These are phyloP conservation scores for Erythrobasidium yunnanense DNA, from an alignment of 768 basidiomycete genomes.

Conservation along the genomic window DNA sequence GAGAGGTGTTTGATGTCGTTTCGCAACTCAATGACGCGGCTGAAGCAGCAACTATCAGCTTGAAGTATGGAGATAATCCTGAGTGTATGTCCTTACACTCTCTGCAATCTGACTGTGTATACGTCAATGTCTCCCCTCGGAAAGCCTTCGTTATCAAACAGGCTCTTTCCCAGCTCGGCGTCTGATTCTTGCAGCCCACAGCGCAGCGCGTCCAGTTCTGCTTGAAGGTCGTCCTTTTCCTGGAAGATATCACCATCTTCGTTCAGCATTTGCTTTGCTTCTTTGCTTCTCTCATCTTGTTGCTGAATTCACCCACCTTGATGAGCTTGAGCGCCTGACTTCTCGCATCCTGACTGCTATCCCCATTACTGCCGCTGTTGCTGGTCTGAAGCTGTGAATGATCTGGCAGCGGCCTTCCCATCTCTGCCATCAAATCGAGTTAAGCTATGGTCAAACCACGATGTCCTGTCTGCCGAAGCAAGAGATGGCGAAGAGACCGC, in stretches of 20 bases:
- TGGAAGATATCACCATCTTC: background rate
- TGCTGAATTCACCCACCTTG: background rate
- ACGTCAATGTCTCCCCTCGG: slow-evolving; percentile 23
- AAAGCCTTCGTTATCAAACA: slow-evolving; percentile 22
- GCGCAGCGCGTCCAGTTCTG: slow-evolving; percentile 10
- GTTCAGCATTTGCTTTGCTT: too few species aligned
- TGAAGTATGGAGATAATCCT: background rate
- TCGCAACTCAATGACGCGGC: slow-evolving; percentile 17
- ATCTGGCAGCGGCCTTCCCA: background rate
- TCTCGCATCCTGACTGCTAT: slow-evolving; percentile 8
- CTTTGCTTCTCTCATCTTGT: too few species aligned
- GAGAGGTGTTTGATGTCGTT: slow-evolving; percentile 17
- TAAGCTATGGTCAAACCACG: background rate
- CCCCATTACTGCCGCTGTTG: background rate
- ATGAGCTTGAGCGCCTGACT: slow-evolving; percentile 8
- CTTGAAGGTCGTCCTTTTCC: slow-evolving; percentile 16
- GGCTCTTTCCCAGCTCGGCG: slow-evolving; percentile 4
- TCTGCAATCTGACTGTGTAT: slow-evolving; percentile 11
- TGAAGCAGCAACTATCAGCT: background rate
- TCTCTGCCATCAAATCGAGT: too few species aligned
- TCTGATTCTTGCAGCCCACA: background rate
- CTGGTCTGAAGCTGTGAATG: background rate
- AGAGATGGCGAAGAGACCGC: slow-evolving; percentile 34
- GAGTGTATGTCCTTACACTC: slow-evolving; percentile 7
- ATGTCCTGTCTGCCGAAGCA: background rate